phyloP scores from a whole-genome alignment of 78 protist genomes.

The Dictyostelium citrinum region DNA sequence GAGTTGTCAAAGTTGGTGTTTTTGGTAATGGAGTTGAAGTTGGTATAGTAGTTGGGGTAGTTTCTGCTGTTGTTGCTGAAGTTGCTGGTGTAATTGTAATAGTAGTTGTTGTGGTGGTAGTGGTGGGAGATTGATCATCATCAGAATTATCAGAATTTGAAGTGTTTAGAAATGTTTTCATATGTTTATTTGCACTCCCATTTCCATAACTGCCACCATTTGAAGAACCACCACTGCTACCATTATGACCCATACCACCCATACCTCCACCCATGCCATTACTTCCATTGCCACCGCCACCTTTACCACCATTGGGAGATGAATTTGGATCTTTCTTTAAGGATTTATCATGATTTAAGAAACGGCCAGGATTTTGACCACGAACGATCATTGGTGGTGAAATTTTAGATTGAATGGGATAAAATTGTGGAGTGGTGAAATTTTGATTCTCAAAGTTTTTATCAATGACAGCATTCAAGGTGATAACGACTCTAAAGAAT shows the following conservation, averaged over 20 bases:
- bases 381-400: slow-evolving; percentile 81
- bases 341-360: slow-evolving; percentile 59
- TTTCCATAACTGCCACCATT: neutral
- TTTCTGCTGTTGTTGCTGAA: neutral
- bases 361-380: slow-evolving; percentile 81
- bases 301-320: slow-evolving; percentile 12
- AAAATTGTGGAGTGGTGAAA: slow-evolving; percentile 20
- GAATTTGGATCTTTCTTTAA: slow-evolving; percentile 33
- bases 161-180: neutral
- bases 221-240: neutral
- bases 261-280: neutral
- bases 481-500: slow-evolving; percentile 69
- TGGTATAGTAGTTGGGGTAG: neutral
- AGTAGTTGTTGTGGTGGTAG: neutral
- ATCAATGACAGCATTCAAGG: slow-evolving; percentile 52
- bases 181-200: slow-evolving; percentile 10
- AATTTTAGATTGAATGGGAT: slow-evolving; percentile 40
- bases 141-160: neutral
- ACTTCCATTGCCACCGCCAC: neutral
- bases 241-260: neutral
- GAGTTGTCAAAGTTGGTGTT: neutral
- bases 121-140: neutral
- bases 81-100: neutral
- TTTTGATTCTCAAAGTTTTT: neutral
- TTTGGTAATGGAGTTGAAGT: neutral